Evolutionary conservation across 345 rosid genomes (phyloP).

Genomic region (Hypericum perforatum): DNA sequence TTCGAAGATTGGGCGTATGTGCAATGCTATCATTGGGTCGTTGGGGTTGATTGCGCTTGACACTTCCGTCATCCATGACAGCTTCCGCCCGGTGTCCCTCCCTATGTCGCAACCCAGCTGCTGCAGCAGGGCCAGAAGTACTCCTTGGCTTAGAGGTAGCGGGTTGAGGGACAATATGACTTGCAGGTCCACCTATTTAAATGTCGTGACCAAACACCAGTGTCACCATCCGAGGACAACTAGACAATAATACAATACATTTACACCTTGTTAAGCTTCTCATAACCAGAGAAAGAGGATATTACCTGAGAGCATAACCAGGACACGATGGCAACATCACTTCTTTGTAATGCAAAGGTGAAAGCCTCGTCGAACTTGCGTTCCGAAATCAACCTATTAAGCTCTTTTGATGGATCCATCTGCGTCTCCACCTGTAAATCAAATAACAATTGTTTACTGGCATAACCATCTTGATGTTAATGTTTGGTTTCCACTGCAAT

Average conservation of each 20-base stretch:
- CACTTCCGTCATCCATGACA: conserved; percentile 76
- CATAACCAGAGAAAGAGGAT: too few relatives aligned
- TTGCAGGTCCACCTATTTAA: conserved; percentile 54
- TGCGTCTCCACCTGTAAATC: conserved; percentile 45
- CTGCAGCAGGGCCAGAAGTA: conserved; percentile 69
- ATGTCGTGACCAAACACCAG: too few relatives aligned
- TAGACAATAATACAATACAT: neutral
- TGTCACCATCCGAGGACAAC: too few relatives aligned
- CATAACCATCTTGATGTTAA: too few relatives aligned
- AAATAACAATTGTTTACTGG: neutral
- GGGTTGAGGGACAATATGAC: conserved; percentile 44
- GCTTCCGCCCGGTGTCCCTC: conserved; percentile 56
- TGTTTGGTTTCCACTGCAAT: too few relatives aligned
- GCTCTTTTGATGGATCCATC: conserved; percentile 62
- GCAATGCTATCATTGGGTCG: conserved; percentile 52
- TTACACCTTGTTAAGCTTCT: neutral
- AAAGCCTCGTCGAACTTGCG: conserved; percentile 76
- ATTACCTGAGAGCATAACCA: conserved; percentile 88
- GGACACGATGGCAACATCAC: conserved; percentile 67
- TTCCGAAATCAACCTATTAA: conserved; percentile 55
- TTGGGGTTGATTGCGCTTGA: conserved; percentile 61
- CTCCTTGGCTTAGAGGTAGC: conserved; percentile 80
- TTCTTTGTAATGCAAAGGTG: conserved; percentile 61
- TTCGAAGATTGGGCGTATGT: conserved; percentile 58
- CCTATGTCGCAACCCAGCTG: conserved; percentile 68